Conservation (phyloP, 805 yeast species). For the Yarrowia yakushimensis region DNA sequence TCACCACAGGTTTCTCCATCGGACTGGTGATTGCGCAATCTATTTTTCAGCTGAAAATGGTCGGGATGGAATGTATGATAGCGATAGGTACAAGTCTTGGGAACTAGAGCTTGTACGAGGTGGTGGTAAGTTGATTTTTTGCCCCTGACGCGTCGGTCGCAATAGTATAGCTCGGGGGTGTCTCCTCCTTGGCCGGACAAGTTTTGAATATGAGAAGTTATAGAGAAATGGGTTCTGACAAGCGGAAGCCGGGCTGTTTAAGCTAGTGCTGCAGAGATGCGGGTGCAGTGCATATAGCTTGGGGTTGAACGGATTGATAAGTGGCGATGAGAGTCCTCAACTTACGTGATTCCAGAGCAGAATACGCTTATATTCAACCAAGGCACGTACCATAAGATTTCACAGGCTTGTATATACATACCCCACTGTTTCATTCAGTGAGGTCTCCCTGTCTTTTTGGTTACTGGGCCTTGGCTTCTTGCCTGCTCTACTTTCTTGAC, state of each 20-base stretch:
- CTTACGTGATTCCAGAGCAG: neutral
- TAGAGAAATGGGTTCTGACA: constrained; percentile 1
- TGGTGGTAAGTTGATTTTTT: neutral
- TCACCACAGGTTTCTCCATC: constrained; percentile 22
- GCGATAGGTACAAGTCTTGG: neutral
- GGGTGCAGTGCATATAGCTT: constrained; percentile 22
- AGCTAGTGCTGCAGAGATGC: constrained; percentile 25
- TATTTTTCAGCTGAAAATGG: neutral
- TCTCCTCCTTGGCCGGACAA: neutral
- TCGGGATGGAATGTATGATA: neutral
- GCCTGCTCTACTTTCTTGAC: neutral
- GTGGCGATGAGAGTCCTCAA: neutral
- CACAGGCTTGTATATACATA: neutral
- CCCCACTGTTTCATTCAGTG: no score
- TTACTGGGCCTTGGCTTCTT: neutral
- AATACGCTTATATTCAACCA: neutral
- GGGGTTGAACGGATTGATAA: constrained; percentile 10
- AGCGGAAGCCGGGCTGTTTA: constrained; percentile 21
- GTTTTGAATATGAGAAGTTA: neutral
- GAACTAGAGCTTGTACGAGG: neutral
- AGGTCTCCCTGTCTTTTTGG: no score
- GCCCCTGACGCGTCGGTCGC: constrained; percentile 3
- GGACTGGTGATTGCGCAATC: neutral
- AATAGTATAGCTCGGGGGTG: neutral
- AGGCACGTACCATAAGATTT: neutral